Percentiles rank a stretch among this genome's conserved stretches.
These are phyloP conservation scores for Eucalyptus albens DNA, from an alignment of 345 rosid species.

Conservation along the genomic window DNA sequence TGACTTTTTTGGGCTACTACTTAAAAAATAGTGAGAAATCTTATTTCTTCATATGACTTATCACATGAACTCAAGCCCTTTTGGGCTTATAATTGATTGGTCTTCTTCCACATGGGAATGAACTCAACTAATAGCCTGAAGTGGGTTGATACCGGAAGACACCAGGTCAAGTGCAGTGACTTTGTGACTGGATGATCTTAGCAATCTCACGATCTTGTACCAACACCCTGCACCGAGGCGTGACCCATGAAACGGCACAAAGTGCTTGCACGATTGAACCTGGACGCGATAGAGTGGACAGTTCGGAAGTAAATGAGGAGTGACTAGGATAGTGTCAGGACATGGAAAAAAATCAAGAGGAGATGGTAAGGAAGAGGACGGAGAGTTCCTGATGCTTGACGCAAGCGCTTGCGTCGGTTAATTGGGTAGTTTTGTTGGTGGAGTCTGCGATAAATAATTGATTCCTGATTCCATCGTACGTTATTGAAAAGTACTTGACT, in stretches of 20 bases:
- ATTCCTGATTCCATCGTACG: neutral
- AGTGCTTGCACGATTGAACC: neutral
- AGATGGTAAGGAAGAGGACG: neutral
- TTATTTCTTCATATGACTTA: too few relatives aligned
- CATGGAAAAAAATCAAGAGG: neutral
- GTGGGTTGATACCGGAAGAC: constrained; percentile 12
- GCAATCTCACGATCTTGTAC: constrained; percentile 11
- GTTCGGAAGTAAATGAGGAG: neutral
- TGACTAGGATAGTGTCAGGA: neutral
- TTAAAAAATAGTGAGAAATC: too few relatives aligned
- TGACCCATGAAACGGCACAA: constrained; percentile 16
- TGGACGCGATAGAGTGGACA: neutral
- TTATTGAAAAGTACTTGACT: neutral
- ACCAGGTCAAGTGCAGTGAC: constrained; percentile 20
- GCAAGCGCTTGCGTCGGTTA: neutral
- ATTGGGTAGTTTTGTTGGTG: neutral
- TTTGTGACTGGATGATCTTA: constrained; percentile 8
- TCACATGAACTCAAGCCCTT: too few relatives aligned
- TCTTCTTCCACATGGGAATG: too few relatives aligned
- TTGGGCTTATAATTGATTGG: too few relatives aligned
- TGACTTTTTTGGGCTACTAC: too few relatives aligned
- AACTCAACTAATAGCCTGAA: neutral
- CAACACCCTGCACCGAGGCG: constrained; percentile 25
- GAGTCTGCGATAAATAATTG: neutral
- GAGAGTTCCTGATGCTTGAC: neutral